phyloP scores from a whole-genome alignment of 345 rosid genomes.

The Microcos paniculata region DNA sequence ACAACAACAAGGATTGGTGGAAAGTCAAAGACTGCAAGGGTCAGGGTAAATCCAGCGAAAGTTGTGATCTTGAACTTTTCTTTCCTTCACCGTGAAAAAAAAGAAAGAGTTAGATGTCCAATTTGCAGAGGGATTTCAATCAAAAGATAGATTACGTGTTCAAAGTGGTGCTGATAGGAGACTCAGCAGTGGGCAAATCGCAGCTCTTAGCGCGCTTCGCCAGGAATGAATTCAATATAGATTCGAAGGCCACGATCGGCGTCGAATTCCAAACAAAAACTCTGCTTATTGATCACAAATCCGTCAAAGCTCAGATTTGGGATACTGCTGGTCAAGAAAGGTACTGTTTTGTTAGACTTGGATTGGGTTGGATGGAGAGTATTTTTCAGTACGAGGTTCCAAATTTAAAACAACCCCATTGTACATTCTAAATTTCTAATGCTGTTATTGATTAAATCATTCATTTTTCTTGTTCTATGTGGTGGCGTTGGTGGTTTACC shows the following conservation, averaged over 20 bases:
- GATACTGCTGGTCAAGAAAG: conserved; percentile 24
- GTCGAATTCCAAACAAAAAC: conserved; percentile 21
- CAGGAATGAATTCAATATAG: conserved; percentile 43
- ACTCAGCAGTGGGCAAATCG: conserved; percentile 27
- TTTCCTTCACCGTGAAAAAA: not conserved
- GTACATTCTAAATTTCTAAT: too few species aligned
- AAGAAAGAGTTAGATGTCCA: not conserved
- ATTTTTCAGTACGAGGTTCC: too few species aligned
- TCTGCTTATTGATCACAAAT: conserved; percentile 7
- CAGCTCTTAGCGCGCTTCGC: conserved; percentile 47
- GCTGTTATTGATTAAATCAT: not conserved
- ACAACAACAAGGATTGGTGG: too few species aligned
- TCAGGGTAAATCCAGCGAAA: too few species aligned
- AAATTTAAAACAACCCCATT: too few species aligned
- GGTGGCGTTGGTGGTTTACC: not conserved
- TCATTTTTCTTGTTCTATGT: not conserved
- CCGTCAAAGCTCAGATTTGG: conserved; percentile 22
- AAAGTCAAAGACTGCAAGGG: too few species aligned
- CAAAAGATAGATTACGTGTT: conserved; percentile 52
- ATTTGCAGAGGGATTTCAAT: conserved; percentile 27
- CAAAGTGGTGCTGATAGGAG: conserved; percentile 49
- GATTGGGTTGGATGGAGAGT: too few species aligned
- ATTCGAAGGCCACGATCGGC: conserved; percentile 51
- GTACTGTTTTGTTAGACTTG: conserved; percentile 22
- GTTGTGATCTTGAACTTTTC: not conserved